Percentiles rank a stretch among this genome's conserved stretches.
These are phyloP conservation scores for Trichoderma sp. DNA, from an alignment of 2,329 filamentous ascomycete genomes.

Conservation along the genomic window DNA sequence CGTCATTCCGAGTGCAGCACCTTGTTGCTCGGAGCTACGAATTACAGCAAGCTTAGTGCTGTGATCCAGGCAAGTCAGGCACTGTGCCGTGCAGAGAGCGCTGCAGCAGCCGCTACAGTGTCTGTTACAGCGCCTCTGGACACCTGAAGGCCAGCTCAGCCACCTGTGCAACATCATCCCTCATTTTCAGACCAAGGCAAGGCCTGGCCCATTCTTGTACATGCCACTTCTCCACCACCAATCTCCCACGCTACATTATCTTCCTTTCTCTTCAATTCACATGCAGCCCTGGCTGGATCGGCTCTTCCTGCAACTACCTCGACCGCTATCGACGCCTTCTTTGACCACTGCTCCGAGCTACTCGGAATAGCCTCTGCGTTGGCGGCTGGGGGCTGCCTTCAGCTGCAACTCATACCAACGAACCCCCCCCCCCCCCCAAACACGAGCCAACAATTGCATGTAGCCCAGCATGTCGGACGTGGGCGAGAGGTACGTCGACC, in stretches of 20 bases:
- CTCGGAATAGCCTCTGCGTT: neutral
- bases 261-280: constrained; percentile 9
- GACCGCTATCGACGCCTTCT: neutral
- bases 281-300: constrained; percentile 2
- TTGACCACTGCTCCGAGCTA: neutral
- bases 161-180: constrained; percentile 10
- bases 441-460: constrained; percentile 1
- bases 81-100: neutral
- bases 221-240: constrained; percentile 18
- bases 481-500: constrained; percentile 30
- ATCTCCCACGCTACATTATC: constrained; percentile 8
- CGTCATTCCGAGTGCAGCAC: constrained; percentile 1
- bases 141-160: neutral
- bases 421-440: neutral
- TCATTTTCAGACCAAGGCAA: neutral
- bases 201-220: neutral
- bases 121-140: neutral
- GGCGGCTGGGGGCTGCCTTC: constrained; percentile 14
- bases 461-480: constrained; percentile 33
- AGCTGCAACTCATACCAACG: neutral
- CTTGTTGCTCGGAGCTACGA: neutral
- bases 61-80: neutral
- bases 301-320: neutral
- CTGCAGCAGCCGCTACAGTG: neutral
- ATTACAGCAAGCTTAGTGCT: neutral